These are phyloP conservation scores for Hygrocybe coccinea DNA, from an alignment of 768 basidiomycete species.

Conservation along the genomic window DNA sequence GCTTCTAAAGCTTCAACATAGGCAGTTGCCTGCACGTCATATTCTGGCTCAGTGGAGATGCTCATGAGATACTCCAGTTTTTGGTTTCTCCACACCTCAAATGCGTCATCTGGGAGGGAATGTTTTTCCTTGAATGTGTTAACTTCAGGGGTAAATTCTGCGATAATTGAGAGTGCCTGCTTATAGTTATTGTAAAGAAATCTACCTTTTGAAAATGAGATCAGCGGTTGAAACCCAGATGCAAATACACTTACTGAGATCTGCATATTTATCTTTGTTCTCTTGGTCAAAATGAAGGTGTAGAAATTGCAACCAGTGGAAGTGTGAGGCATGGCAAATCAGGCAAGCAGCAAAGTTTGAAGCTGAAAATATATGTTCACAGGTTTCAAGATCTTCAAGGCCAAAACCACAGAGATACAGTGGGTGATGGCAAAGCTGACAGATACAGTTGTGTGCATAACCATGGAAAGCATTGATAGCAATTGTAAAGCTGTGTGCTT, in stretches of 20 bases:
- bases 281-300: constrained; percentile 11
- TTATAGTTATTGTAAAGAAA: constrained; percentile 24
- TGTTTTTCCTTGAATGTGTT: neutral
- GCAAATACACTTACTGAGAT: constrained; percentile 18
- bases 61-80: constrained; percentile 16
- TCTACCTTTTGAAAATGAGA: constrained; percentile 10
- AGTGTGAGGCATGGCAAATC: constrained; percentile 14
- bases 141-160: constrained; percentile 1
- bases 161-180: constrained; percentile 21
- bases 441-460: constrained; percentile 27
- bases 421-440: constrained; percentile 22
- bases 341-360: constrained; percentile 18
- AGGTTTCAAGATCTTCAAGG: constrained; percentile 24
- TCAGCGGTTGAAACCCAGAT: neutral
- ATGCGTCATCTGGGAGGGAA: constrained; percentile 1
- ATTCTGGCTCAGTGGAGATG: constrained; percentile 10
- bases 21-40: constrained; percentile 17
- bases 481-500: neutral
- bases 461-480: constrained; percentile 26
- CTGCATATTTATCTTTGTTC: constrained; percentile 20
- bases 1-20: constrained; percentile 13
- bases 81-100: constrained; percentile 18
- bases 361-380: constrained; percentile 15
- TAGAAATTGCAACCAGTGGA: constrained; percentile 21
- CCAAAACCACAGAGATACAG: constrained; percentile 20